Conservation (phyloP, 129 eudicot genomes). For the Artemisia argyi region DNA sequence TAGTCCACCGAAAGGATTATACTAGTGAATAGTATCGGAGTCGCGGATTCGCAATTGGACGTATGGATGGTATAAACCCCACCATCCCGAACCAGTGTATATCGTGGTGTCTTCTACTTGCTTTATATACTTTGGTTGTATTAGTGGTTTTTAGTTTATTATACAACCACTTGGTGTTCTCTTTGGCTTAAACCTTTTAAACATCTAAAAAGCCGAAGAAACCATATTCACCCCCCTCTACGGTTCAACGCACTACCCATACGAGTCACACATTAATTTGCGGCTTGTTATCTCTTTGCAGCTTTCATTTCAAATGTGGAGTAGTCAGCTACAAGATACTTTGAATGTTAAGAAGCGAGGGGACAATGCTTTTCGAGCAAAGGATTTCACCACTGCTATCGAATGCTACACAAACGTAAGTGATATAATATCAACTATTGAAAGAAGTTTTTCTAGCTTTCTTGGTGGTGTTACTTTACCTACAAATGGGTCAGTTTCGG, state of each 20-base stretch:
- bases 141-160: too few relatives aligned
- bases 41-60: too few relatives aligned
- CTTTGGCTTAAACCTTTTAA: too few relatives aligned
- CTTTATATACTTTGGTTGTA: too few relatives aligned
- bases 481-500: not conserved
- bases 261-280: not conserved
- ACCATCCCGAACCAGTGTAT: too few relatives aligned
- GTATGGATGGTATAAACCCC: too few relatives aligned
- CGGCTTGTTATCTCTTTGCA: constrained; percentile 30
- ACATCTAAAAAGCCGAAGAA: too few relatives aligned
- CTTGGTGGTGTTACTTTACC: not conserved
- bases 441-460: not conserved
- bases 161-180: too few relatives aligned
- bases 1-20: too few relatives aligned
- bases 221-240: too few relatives aligned
- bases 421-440: not conserved
- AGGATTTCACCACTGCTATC: constrained; percentile 71
- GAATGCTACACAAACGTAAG: constrained; percentile 68
- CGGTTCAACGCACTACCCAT: not conserved
- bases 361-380: constrained; percentile 74
- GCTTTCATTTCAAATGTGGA: constrained; percentile 96
- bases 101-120: too few relatives aligned
- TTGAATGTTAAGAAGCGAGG: constrained; percentile 78
- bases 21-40: too few relatives aligned
- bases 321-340: constrained; percentile 78